Evolutionary conservation across 1,284 basidiomycete species (phyloP).

Genomic region (Tylopilus sp.): DNA sequence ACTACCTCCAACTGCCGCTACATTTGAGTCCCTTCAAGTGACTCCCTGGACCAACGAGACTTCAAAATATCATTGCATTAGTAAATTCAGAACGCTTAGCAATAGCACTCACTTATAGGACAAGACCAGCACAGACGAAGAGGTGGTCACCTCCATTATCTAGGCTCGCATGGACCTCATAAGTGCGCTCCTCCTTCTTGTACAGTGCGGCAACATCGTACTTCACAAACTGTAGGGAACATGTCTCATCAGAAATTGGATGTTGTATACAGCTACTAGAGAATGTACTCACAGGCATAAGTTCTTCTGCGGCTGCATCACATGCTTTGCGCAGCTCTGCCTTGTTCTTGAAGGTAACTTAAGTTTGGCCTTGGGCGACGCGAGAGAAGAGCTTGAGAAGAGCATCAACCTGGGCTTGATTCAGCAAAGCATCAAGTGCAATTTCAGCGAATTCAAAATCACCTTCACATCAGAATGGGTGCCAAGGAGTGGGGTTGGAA

Average conservation of each 20-base stretch:
- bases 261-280: too few species aligned
- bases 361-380: neutral
- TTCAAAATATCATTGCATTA: too few species aligned
- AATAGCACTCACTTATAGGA: too few species aligned
- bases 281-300: slow-evolving; percentile 1
- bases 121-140: too few species aligned
- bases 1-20: too few species aligned
- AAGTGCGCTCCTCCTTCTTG: slow-evolving; percentile 4
- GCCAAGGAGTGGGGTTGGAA: neutral
- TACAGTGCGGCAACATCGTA: slow-evolving; percentile 9
- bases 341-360: slow-evolving; percentile 14
- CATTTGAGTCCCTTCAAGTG: too few species aligned
- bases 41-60: too few species aligned
- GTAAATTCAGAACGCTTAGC: too few species aligned
- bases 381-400: slow-evolving; percentile 12
- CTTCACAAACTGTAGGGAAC: slow-evolving; percentile 3
- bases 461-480: neutral
- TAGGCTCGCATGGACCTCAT: slow-evolving; percentile 10
- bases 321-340: slow-evolving; percentile 11
- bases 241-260: too few species aligned
- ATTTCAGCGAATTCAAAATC: slow-evolving; percentile 17
- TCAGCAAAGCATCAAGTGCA: slow-evolving; percentile 8
- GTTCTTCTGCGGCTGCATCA: neutral
- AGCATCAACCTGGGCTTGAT: slow-evolving; percentile 6
- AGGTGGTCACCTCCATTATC: too few species aligned